Evolutionary conservation across 1,284 basidiomycete species (phyloP), one percentile per base, ranked within the genome.

Genomic region (Fomitopsis schrenkii): DNA sequence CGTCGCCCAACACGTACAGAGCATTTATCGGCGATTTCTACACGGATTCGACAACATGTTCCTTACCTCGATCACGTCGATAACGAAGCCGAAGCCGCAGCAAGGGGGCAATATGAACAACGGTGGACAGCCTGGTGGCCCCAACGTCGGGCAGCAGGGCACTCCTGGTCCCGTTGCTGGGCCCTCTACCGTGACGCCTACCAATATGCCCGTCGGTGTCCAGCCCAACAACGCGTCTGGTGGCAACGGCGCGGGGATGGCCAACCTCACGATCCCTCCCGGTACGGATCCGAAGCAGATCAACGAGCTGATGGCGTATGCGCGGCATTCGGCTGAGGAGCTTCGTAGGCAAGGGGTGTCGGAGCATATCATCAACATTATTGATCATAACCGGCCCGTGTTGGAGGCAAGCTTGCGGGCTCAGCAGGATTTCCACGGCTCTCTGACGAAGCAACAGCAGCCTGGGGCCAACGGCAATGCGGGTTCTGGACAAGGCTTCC

Each of bases 1-100:
- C 15, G 77, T 83, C 40, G 89, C 86, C 0, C 79, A 82, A 52
- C 83, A 83, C 17, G 73, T 92, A 8, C 79, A 80, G 2, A 78
- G 83, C 60, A 74, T 86, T 33, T 91, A 91, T 72, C 80, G 81
- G 59, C 77, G 82, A 44, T 85, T 81, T 63, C 78, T 92, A 12
- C 66, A 70, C 2, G 66, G 69, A 8, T 90, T 91, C 69, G 89
- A 91, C 68, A 65, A 71, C 10, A 77, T 79, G 22, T 88, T 88
- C 64, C 71, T 83, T 55, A 56, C 42, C 4, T 68, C 71, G 30
- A 33, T 54, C 30, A 55, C 68, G 40, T 7, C 66, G 19, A 45
- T 65, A 28, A 62, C 59, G 54, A 41, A 60, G 56, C 58, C 56
- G 28, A 60, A 64, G 56, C 56, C 56, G 28, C 61, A 64, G 48